phyloP scores from a whole-genome alignment of 1,284 basidiomycete genomes.

The Sphagnurus paluster region DNA sequence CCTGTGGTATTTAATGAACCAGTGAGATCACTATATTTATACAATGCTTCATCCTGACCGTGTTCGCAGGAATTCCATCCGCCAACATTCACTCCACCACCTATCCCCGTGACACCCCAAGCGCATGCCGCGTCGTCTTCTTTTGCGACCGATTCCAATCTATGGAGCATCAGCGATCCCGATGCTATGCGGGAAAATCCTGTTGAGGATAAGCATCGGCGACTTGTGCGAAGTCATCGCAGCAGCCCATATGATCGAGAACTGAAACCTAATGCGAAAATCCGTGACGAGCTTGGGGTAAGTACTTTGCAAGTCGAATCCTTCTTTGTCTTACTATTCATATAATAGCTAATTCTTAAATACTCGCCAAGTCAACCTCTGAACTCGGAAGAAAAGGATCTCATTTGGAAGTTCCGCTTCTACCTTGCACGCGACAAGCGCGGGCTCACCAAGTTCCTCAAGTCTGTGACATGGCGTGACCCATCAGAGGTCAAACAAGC shows the following conservation, averaged over 20 bases:
- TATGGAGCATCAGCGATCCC: slow-evolving; percentile 93
- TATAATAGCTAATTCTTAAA: slow-evolving; percentile 77
- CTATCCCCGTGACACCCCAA: slow-evolving; percentile 35
- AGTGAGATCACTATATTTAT: slow-evolving; percentile 39
- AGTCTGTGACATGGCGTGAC: slow-evolving; percentile 97
- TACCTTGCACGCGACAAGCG: slow-evolving; percentile 90
- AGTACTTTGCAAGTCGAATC: slow-evolving; percentile 29
- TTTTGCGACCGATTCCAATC: slow-evolving; percentile 61
- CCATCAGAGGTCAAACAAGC: slow-evolving; percentile 96
- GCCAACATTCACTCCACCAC: slow-evolving; percentile 36
- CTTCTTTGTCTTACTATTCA: not conserved
- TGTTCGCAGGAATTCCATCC: slow-evolving; percentile 13
- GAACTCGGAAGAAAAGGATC: slow-evolving; percentile 90
- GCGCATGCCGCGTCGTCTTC: slow-evolving; percentile 45
- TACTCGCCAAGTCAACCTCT: slow-evolving; percentile 90
- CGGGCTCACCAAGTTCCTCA: slow-evolving; percentile 96
- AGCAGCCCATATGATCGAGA: slow-evolving; percentile 95
- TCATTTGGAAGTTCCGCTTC: slow-evolving; percentile 99
- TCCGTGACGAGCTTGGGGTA: slow-evolving; percentile 91
- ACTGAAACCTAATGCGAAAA: slow-evolving; percentile 94
- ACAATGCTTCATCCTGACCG: slow-evolving; percentile 9
- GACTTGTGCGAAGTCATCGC: slow-evolving; percentile 92
- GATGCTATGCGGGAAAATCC: slow-evolving; percentile 91
- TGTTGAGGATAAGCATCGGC: slow-evolving; percentile 95
- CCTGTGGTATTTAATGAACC: slow-evolving; percentile 96